These are phyloP conservation scores for Epichloe uncinata DNA, from an alignment of 2,329 filamentous ascomycete species.

Conservation along the genomic window DNA sequence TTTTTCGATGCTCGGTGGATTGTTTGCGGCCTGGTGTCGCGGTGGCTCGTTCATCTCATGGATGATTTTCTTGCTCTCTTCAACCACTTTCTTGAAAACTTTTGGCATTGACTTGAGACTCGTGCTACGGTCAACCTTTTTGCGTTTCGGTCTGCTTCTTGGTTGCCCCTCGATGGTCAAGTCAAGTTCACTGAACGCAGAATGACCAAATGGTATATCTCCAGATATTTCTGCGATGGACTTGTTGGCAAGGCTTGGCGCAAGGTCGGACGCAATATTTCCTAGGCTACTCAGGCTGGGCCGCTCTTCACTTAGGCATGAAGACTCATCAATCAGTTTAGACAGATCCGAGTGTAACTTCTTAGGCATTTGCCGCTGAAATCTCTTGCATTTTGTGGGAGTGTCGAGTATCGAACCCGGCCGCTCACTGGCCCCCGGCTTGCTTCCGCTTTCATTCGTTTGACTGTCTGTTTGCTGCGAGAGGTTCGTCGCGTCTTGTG, in stretches of 20 bases:
- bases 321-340: constrained; percentile 15
- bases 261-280: constrained; percentile 19
- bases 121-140: constrained; percentile 37
- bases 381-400: constrained; percentile 23
- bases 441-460: constrained; percentile 11
- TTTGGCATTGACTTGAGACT: constrained; percentile 50
- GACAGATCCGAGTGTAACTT: constrained; percentile 10
- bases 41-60: constrained; percentile 46
- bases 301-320: constrained; percentile 17
- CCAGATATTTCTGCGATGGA: constrained; percentile 40
- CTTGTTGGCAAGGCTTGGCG: constrained; percentile 30
- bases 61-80: constrained; percentile 51
- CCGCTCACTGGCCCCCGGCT: constrained; percentile 22
- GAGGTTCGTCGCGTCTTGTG: constrained; percentile 12
- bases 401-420: constrained; percentile 23
- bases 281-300: constrained; percentile 14
- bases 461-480: constrained; percentile 6
- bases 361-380: constrained; percentile 16
- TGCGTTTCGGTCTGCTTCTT: constrained; percentile 25
- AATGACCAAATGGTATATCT: constrained; percentile 51
- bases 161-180: constrained; percentile 36
- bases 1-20: constrained; percentile 50
- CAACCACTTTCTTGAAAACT: constrained; percentile 51
- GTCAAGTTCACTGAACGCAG: constrained; percentile 53
- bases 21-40: constrained; percentile 34